These are phyloP conservation scores for Zymoseptoria ardabiliae DNA, from an alignment of 2,329 filamentous ascomycete species.

Conservation along the genomic window DNA sequence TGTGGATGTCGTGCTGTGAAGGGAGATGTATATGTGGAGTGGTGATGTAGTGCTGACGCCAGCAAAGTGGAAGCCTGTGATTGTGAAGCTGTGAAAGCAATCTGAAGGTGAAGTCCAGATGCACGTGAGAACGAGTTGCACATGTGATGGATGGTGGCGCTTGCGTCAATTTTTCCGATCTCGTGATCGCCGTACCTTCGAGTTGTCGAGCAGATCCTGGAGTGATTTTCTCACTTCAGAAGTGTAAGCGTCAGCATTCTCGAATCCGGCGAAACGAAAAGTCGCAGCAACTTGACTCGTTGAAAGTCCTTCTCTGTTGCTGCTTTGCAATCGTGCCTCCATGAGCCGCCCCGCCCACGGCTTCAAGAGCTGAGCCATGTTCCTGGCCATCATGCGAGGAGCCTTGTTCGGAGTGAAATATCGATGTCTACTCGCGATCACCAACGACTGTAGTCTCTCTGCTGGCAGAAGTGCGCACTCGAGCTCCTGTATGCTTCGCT, in stretches of 20 bases:
- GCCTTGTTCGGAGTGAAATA: too few relatives aligned
- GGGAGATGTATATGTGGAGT: background rate
- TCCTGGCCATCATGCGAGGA: background rate
- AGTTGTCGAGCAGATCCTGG: background rate
- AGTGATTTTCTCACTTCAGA: background rate
- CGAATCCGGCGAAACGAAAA: background rate
- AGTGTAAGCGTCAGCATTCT: background rate
- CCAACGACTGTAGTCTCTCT: background rate
- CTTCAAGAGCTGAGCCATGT: background rate
- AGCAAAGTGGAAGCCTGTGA: too few relatives aligned
- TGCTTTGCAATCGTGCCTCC: background rate
- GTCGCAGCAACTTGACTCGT: background rate
- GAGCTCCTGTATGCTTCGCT: background rate
- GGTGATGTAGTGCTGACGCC: too few relatives aligned
- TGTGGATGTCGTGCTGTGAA: background rate
- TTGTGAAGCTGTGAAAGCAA: background rate
- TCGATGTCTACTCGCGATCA: too few relatives aligned
- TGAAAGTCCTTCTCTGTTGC: background rate
- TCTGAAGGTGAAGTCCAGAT: too few relatives aligned
- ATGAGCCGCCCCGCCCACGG: background rate
- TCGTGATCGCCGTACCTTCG: background rate
- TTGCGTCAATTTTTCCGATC: background rate
- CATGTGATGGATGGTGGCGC: too few relatives aligned
- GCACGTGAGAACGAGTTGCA: too few relatives aligned
- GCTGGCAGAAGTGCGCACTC: background rate